Evolutionary conservation across 257 asterid species (phyloP).

Genomic region (Jacaranda copaia): DNA sequence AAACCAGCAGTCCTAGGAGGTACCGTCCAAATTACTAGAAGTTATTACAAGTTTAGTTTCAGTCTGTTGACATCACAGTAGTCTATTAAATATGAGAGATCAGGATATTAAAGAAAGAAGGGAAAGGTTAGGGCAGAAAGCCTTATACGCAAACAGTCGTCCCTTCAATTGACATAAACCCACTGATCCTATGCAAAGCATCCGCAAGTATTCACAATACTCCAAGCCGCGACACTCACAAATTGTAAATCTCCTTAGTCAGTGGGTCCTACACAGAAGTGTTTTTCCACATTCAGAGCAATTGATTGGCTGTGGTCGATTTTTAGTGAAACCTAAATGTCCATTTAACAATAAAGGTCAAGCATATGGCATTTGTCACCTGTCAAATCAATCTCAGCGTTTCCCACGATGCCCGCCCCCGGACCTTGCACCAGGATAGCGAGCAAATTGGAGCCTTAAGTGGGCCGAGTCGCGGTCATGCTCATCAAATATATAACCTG

Average conservation of each 20-base stretch:
- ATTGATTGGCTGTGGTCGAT: constrained; percentile 25
- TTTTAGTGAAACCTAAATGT: constrained; percentile 35
- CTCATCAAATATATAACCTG: constrained; percentile 68
- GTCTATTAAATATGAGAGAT: constrained; percentile 20
- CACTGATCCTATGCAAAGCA: constrained; percentile 43
- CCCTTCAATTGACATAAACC: constrained; percentile 35
- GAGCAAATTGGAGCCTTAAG: constrained; percentile 63
- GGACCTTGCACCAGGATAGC: constrained; percentile 62
- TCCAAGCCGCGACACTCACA: constrained; percentile 38
- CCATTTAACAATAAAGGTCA: constrained; percentile 36
- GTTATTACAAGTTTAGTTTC: constrained; percentile 38
- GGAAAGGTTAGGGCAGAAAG: constrained; percentile 22
- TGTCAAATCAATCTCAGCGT: constrained; percentile 50
- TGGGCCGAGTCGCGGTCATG: constrained; percentile 54
- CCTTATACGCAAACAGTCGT: constrained; percentile 19
- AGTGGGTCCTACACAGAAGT: constrained; percentile 62
- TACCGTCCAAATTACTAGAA: constrained; percentile 32
- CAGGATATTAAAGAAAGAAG: constrained; percentile 8
- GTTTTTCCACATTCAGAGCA: constrained; percentile 50
- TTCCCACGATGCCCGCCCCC: constrained; percentile 53
- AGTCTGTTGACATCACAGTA: background rate
- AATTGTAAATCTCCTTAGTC: constrained; percentile 38
- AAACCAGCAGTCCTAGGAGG: constrained; percentile 34
- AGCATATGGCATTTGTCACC: constrained; percentile 57
- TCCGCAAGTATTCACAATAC: constrained; percentile 36